A percentile compares a stretch with the other conserved stretches of the same genome.
phyloP scores from a whole-genome alignment of 1,284 basidiomycete genomes.

The Puccinia horiana region DNA sequence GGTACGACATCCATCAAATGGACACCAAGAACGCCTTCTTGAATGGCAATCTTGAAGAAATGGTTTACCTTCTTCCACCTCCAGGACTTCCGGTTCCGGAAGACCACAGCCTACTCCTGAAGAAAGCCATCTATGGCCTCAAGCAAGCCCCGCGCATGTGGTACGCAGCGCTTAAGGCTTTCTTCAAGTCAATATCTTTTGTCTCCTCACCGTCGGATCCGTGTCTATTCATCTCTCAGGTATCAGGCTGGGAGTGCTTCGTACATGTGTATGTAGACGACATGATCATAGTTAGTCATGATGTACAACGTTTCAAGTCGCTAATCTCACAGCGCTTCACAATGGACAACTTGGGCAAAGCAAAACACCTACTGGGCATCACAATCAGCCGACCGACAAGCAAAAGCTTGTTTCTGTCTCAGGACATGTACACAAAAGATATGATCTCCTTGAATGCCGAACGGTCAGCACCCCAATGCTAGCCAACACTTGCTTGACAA shows the following conservation, averaged over 20 bases:
- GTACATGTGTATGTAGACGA: slow-evolving; percentile 10
- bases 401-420: neutral
- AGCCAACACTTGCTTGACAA: neutral
- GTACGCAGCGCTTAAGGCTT: slow-evolving; percentile 4
- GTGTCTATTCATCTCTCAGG: neutral
- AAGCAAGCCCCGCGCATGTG: no score
- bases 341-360: slow-evolving; percentile 1
- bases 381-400: neutral
- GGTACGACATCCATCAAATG: slow-evolving; percentile 2
- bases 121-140: slow-evolving; percentile 4
- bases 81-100: neutral
- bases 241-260: neutral
- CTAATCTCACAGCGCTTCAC: neutral
- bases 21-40: slow-evolving; percentile 13
- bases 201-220: neutral
- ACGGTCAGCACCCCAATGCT: neutral
- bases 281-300: slow-evolving; percentile 12
- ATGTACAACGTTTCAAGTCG: neutral
- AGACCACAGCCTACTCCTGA: neutral
- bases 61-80: slow-evolving; percentile 1
- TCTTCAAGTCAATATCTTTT: slow-evolving; percentile 15
- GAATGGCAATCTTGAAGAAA: slow-evolving; percentile 15
- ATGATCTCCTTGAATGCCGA: neutral
- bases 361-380: slow-evolving; percentile 9
- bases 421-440: neutral